Evolutionary conservation across 78 protist genomes (phyloP).

Genomic region (Salpingoeca rosetta): DNA sequence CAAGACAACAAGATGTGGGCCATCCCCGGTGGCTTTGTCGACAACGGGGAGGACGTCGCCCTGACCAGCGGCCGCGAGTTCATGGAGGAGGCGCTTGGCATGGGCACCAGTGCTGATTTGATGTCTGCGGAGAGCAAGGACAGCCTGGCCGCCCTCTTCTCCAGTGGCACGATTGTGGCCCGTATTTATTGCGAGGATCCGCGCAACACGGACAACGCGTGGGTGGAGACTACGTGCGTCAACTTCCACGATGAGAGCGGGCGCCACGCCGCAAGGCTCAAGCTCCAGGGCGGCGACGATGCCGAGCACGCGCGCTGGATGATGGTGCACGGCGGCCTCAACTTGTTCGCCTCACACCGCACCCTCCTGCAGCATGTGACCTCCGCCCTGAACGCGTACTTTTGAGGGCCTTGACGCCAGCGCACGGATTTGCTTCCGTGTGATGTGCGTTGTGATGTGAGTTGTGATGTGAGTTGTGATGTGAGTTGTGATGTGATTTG

Average conservation of each 20-base stretch:
- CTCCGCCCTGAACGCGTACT: no score
- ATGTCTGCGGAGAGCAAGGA: conserved; percentile 17
- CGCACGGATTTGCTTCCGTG: no score
- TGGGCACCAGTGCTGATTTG: no score
- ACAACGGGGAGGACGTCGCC: conserved; percentile 13
- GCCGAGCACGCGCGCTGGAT: conserved; percentile 8
- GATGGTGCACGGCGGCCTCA: neutral
- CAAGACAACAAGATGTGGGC: conserved; percentile 27
- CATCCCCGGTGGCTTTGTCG: conserved; percentile 42
- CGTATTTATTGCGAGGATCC: conserved; percentile 44
- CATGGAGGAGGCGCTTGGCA: neutral
- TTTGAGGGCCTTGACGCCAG: no score
- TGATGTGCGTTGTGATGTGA: no score
- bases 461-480: no score
- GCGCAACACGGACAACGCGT: conserved; percentile 31
- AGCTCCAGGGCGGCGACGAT: conserved; percentile 12
- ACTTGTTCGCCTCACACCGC: conserved; percentile 8
- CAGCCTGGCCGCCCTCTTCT: no score
- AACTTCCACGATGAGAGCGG: conserved; percentile 26
- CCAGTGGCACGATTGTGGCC: neutral
- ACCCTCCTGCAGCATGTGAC: no score
- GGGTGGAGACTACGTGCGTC: conserved; percentile 42
- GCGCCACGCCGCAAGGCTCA: neutral
- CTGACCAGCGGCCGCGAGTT: neutral
- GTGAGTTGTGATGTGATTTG: no score